phyloP scores from a whole-genome alignment of 805 yeast genomes.

The Spathaspora passalidarum region DNA sequence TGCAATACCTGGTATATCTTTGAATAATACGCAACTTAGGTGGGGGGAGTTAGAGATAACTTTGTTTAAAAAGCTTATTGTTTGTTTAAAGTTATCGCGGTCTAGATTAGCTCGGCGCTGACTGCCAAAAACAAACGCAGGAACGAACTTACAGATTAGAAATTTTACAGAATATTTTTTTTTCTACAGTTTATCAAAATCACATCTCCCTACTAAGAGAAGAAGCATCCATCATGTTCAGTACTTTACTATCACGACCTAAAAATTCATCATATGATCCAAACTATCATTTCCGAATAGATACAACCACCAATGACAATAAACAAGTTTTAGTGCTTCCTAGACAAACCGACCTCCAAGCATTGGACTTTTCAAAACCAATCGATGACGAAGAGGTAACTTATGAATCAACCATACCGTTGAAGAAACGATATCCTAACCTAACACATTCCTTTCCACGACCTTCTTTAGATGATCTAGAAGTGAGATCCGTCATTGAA shows the following conservation, averaged over 20 bases:
- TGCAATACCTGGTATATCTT: no score
- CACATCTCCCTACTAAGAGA: background rate
- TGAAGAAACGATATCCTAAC: slow-evolving; percentile 41
- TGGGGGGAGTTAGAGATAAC: no score
- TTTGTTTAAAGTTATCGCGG: no score
- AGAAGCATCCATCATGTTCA: slow-evolving; percentile 22
- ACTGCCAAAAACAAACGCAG: background rate
- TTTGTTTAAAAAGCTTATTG: no score
- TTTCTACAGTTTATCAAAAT: slow-evolving; percentile 2
- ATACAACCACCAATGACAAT: slow-evolving; percentile 5
- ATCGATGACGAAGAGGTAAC: slow-evolving; percentile 22
- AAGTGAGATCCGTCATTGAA: slow-evolving; percentile 42
- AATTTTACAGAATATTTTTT: slow-evolving; percentile 12
- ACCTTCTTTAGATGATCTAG: slow-evolving; percentile 38
- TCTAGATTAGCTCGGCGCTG: no score
- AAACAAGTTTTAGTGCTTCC: slow-evolving; percentile 6
- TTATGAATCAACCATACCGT: slow-evolving; percentile 59
- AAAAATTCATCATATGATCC: slow-evolving; percentile 19
- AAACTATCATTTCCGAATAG: background rate
- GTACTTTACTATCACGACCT: slow-evolving; percentile 34
- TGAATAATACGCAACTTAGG: no score
- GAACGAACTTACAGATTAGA: background rate
- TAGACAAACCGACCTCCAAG: background rate
- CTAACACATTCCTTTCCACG: slow-evolving; percentile 40
- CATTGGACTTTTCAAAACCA: background rate